Evolutionary conservation across 371 early-diverging fungal species (phyloP).

Genomic region (Saksenaea vasiformis): DNA sequence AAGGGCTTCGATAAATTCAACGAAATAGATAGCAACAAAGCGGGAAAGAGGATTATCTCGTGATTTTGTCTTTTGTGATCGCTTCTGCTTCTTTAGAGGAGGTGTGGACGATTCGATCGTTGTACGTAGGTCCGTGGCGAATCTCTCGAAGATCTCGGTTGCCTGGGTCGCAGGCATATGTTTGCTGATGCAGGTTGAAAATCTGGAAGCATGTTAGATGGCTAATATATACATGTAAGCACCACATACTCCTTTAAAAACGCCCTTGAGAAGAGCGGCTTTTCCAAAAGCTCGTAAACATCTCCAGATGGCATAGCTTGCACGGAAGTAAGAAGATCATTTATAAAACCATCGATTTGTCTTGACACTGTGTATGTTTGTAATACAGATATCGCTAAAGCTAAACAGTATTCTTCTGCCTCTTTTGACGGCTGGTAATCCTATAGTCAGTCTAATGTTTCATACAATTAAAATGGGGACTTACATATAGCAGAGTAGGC

Average conservation of each 20-base stretch:
- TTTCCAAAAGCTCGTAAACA: slow-evolving; percentile 21
- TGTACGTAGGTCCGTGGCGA: slow-evolving; percentile 31
- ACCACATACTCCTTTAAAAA: slow-evolving; percentile 49
- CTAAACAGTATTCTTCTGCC: slow-evolving; percentile 26
- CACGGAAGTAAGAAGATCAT: slow-evolving; percentile 40
- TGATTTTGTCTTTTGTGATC: neutral
- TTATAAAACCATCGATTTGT: slow-evolving; percentile 49
- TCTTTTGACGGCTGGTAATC: slow-evolving; percentile 21
- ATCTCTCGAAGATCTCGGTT: slow-evolving; percentile 38
- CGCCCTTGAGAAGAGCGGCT: slow-evolving; percentile 46
- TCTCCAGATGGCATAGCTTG: slow-evolving; percentile 15
- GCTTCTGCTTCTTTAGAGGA: slow-evolving; percentile 37
- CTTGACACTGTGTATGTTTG: slow-evolving; percentile 50
- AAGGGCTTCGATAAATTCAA: slow-evolving; percentile 46
- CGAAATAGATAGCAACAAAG: slow-evolving; percentile 33
- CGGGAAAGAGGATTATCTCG: slow-evolving; percentile 14
- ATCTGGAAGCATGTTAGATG: slow-evolving; percentile 13
- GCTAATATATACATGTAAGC: neutral
- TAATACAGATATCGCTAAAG: slow-evolving; percentile 32
- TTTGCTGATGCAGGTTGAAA: slow-evolving; percentile 31
- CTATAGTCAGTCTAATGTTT: neutral
- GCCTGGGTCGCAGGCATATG: slow-evolving; percentile 53
- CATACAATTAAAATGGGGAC: neutral
- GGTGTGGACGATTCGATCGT: slow-evolving; percentile 13
- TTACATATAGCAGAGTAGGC: slow-evolving; percentile 42